Conservation (phyloP, 2,329 filamentous ascomycete genomes). For the Ophiognomonia clavigignenti-juglandacearum region DNA sequence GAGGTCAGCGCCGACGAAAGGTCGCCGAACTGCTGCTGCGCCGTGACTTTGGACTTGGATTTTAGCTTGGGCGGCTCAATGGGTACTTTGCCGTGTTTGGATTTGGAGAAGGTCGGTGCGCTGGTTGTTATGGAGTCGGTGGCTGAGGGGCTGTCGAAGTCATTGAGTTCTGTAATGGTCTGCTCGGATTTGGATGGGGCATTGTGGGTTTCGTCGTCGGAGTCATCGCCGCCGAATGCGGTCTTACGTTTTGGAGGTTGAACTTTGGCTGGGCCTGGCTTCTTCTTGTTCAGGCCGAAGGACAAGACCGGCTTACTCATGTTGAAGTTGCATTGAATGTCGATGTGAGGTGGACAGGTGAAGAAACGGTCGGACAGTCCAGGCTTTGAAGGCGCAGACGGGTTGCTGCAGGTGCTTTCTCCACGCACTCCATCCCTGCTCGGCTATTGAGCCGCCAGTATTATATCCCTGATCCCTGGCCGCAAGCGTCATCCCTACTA, state of each 20-base stretch:
- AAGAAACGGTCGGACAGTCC: no score
- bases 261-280: constrained; percentile 45
- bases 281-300: constrained; percentile 59
- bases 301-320: constrained; percentile 47
- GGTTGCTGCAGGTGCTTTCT: no score
- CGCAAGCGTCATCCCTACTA: no score
- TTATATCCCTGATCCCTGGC: no score
- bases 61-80: constrained; percentile 39
- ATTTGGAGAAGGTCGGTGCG: constrained; percentile 23
- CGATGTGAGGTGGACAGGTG: neutral
- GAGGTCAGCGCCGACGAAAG: constrained; percentile 61
- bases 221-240: constrained; percentile 55
- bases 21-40: constrained; percentile 51
- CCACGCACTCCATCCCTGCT: no score
- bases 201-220: constrained; percentile 48
- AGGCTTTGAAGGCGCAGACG: no score
- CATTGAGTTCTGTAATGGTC: constrained; percentile 57
- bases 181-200: constrained; percentile 24
- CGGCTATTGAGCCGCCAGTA: no score
- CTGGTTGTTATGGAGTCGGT: constrained; percentile 3
- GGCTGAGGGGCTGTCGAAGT: constrained; percentile 31
- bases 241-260: constrained; percentile 46
- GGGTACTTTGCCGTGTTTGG: constrained; percentile 26
- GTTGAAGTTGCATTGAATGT: neutral
- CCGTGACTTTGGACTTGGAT: constrained; percentile 34